Evolutionary conservation across 371 early-diverging fungal genomes (phyloP), one percentile per base, ranked within the genome.

Genomic region (Umbelopsis sp.): DNA sequence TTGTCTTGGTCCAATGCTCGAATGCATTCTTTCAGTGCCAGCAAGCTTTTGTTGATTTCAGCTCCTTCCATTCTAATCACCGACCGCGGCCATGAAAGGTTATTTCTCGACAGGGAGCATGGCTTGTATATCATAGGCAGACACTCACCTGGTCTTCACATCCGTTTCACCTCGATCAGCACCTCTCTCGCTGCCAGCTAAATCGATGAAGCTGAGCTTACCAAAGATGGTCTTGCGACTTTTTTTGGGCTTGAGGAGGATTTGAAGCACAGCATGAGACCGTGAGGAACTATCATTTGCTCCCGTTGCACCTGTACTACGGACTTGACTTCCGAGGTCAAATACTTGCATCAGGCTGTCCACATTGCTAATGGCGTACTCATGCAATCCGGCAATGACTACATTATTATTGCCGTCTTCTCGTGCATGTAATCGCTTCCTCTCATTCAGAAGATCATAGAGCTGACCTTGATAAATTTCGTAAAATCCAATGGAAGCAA

Each of bases 171-270:
- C 98, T 67, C 99, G 88, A 74, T 99, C 99, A 6, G 96, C 95
- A 18, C 99, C 99, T 63, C 99, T 90, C 80, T 99, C 99, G 78
- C 95, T 96, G 18, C 99, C 99, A 5, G 99, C 99, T 67, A 99
- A 80, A 84, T 99, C 99, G 63, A 99, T 97, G 77, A 99, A 98
- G 76, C 93, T 95, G 22, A 98, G 83, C 75, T 97, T 98, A 45
- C 97, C 96, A 70, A 77, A 76, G 11, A 90, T 82, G 11, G 86
- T 82, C 52, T 80, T 70, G 79, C 63, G 82, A 84, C 24, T 83
- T 71, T 5, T 80, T 74, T 65, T 85, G 83, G 67, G 92, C 75
- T n/a, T 93, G 38, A 98, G 73, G 18, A 91, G 83, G 32, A 99
- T 89, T 81, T 97, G 97, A 74, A 99, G 86, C 14, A 99, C 95